A percentile compares a stretch with the other conserved stretches of the same genome.
Evolutionary conservation across 495 filamentous ascomycete genomes (phyloP).

Genomic region (Hyaloscypha hepaticicola): DNA sequence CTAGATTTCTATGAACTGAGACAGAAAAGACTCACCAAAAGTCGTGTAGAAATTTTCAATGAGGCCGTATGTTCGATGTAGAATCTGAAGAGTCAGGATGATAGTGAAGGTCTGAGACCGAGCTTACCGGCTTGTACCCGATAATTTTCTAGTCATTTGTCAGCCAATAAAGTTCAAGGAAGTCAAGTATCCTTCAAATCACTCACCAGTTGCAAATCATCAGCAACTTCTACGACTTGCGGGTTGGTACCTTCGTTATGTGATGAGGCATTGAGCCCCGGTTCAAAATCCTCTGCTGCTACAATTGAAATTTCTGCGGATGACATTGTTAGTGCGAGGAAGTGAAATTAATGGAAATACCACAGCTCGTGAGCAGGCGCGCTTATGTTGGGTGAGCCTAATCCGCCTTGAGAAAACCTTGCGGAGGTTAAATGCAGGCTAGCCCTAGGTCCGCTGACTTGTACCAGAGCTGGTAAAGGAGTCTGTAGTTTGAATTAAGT

Average conservation of each 20-base stretch:
- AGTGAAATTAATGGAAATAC: too few species aligned
- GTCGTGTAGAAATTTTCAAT: background rate
- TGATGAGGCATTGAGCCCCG: background rate
- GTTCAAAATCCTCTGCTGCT: background rate
- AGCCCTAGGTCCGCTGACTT: too few species aligned
- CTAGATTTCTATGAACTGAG: background rate
- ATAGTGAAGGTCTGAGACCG: background rate
- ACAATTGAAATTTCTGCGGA: background rate
- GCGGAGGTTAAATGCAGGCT: too few species aligned
- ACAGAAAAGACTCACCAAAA: background rate
- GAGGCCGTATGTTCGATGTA: background rate
- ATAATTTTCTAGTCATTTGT: background rate
- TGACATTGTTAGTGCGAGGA: background rate
- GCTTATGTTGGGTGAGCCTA: too few species aligned
- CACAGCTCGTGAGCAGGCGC: too few species aligned
- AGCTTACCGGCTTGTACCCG: background rate
- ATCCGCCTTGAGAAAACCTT: too few species aligned
- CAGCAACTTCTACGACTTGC: background rate
- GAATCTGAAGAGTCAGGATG: background rate
- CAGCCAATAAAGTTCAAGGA: background rate
- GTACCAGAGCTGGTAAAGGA: too few species aligned
- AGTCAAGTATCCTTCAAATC: background rate
- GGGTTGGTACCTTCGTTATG: background rate
- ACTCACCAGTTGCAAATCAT: background rate
- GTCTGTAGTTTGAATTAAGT: too few species aligned